Base-by-base conservation (phyloP, 202 grass and related monocot species). In the Hordeum pubiflorum region DNA sequence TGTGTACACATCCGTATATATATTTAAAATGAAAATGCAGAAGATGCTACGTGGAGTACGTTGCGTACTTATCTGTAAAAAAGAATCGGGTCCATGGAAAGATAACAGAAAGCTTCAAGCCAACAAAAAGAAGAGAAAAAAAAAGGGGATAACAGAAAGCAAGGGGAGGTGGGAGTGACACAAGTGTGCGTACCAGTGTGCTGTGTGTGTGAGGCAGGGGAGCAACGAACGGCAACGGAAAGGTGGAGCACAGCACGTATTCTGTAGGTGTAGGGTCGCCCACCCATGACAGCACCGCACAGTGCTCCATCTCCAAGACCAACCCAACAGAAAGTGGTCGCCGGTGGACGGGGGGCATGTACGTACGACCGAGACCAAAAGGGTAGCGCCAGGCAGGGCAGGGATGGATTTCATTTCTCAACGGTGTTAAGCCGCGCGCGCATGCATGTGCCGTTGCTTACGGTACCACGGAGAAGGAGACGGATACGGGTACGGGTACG, bases 71-170 rank as follows among this genome's bases (percentile, higher is more conserved):
- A 66, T 9, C 33, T 39, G 13, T 50, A 57, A 3, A 21, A 74
- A 76, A 36, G 33, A 41, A 32, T 36, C 23, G 4, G 8, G 73
- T 37, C 8, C 33, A 27, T 13, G 15, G 39, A 78, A 50, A 22
- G 58, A 40, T 77, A 78, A 78, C 59, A 48, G 58, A 64, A 64
- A 78, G 75, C 74, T 48, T 48, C 4, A 48, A 6, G 44, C 4
- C 14, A 48, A 48, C 1, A 48, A 48, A 48, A 48, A 48, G 44
- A 48, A 48, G 14, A 48, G 14, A 15, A 14, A 48, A 12, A 12
- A 33, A 17, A 48, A 48, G 14, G 34, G 21, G 75, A 40, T 63
- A 78, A 78, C 75, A 64, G 75, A 64, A 64, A 78, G 75, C 74
- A 8, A 76, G 55, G 4, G 34, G 4, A 3, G 50, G 31, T 23